Evolutionary conservation across 139 green algal genomes (phyloP).

Genomic region (Monoraphidium neglectum): DNA sequence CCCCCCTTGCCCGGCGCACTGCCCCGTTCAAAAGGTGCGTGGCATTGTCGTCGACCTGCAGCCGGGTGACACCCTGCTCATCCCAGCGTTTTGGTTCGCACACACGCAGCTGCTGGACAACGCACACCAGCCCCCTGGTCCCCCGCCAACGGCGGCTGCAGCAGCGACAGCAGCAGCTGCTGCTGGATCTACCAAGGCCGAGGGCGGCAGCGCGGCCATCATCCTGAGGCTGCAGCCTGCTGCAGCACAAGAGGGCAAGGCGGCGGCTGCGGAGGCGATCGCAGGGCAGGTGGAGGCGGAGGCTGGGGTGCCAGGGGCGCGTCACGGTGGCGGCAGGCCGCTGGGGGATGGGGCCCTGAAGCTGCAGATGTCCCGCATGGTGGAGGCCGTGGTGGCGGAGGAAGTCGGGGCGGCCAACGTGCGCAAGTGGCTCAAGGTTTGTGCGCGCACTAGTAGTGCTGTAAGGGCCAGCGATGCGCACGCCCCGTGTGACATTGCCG

Average conservation of each 20-base stretch:
- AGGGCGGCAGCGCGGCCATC: too few species aligned
- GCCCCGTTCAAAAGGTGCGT: neutral
- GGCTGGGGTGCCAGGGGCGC: too few species aligned
- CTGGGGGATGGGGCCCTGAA: constrained; percentile 3
- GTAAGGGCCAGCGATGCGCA: too few species aligned
- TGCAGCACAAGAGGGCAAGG: constrained; percentile 19
- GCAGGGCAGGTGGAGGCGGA: too few species aligned
- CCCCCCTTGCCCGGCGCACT: too few species aligned
- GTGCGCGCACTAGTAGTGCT: too few species aligned
- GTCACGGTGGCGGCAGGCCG: neutral
- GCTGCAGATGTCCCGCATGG: constrained; percentile 31
- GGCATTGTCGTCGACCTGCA: constrained; percentile 17
- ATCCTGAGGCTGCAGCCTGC: neutral
- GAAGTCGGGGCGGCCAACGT: constrained; percentile 13
- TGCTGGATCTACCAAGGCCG: too few species aligned
- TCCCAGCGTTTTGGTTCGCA: constrained; percentile 42
- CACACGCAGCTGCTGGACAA: constrained; percentile 19
- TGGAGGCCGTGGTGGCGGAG: constrained; percentile 14
- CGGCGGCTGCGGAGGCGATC: neutral
- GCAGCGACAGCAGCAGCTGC: neutral
- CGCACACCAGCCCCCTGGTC: neutral
- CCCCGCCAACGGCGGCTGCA: too few species aligned
- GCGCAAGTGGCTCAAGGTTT: constrained; percentile 9
- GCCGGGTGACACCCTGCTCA: constrained; percentile 32
- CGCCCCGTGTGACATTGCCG: too few species aligned